Percentiles rank a stretch among this genome's conserved stretches.
These are phyloP conservation scores for Prunus mume DNA, from an alignment of 306 rosid genomes.

Conservation along the genomic window DNA sequence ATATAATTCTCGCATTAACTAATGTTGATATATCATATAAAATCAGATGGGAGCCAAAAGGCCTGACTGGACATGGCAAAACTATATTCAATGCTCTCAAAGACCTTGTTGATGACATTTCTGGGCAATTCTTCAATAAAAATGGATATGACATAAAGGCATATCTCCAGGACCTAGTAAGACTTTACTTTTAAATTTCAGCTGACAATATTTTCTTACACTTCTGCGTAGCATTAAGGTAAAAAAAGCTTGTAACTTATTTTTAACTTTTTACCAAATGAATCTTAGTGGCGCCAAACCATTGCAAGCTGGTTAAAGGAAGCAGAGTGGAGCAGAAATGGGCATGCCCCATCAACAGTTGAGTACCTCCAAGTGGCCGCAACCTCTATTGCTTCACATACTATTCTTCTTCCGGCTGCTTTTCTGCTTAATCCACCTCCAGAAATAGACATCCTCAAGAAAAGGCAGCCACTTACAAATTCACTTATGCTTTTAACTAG, in stretches of 20 bases:
- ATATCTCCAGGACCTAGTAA: conserved; percentile 16
- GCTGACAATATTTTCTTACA: no score
- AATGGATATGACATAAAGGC: conserved; percentile 17
- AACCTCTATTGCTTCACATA: conserved; percentile 9
- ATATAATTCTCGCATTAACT: neutral
- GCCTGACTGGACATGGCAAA: conserved; percentile 11
- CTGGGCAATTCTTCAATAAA: neutral
- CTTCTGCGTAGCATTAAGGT: neutral
- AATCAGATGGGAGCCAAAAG: conserved; percentile 3
- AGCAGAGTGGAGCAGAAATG: conserved; percentile 25
- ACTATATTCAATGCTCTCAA: conserved; percentile 15
- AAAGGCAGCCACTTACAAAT: conserved; percentile 1
- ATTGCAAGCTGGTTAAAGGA: conserved; percentile 10
- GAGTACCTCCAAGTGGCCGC: conserved; percentile 23
- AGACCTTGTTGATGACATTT: conserved; percentile 9
- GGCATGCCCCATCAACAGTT: conserved; percentile 2
- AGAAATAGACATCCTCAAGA: neutral
- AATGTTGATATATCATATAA: neutral
- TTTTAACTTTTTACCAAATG: neutral
- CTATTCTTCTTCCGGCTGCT: conserved; percentile 23
- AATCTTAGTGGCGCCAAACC: conserved; percentile 19
- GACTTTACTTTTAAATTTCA: neutral
- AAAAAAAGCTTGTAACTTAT: neutral
- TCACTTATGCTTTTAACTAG: conserved; percentile 13
- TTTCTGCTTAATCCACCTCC: conserved; percentile 10